phyloP scores from a whole-genome alignment of 176 grass and related monocot species.

The Pontederia paniculata region DNA sequence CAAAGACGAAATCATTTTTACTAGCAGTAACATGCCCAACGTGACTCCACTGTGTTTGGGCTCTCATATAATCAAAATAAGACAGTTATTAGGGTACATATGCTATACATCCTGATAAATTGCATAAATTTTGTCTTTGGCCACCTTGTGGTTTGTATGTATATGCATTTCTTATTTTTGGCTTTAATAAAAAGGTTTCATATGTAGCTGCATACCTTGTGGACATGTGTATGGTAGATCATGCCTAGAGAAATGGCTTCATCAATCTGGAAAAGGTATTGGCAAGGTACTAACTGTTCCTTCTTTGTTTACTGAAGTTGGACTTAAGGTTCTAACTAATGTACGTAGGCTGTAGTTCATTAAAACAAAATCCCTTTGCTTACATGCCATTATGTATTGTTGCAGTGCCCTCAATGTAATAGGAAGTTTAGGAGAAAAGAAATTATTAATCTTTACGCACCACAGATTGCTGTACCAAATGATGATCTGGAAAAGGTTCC shows the following conservation, averaged over 20 bases:
- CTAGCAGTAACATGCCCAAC: no score
- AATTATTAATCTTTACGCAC: slow-evolving; percentile 86
- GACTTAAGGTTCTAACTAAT: neutral
- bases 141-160: slow-evolving; percentile 8
- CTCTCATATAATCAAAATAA: no score
- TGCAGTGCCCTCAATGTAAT: slow-evolving; percentile 85
- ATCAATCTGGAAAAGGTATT: slow-evolving; percentile 44
- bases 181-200: slow-evolving; percentile 18
- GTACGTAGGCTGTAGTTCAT: neutral
- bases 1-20: no score
- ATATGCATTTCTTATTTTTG: slow-evolving; percentile 4
- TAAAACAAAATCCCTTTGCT: neutral
- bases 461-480: slow-evolving; percentile 63
- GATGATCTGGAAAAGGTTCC: slow-evolving; percentile 84
- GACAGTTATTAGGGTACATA: no score
- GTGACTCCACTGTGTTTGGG: no score
- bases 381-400: neutral
- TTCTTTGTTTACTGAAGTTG: slow-evolving; percentile 6
- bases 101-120: no score
- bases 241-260: slow-evolving; percentile 74
- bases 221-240: slow-evolving; percentile 91
- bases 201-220: slow-evolving; percentile 85
- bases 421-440: slow-evolving; percentile 37
- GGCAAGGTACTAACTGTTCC: slow-evolving; percentile 41
- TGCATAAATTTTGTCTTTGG: neutral